Percentiles rank a stretch among this genome's conserved stretches.
Conservation (phyloP, 2,329 filamentous ascomycete species). For the Colletotrichum eleusines region DNA sequence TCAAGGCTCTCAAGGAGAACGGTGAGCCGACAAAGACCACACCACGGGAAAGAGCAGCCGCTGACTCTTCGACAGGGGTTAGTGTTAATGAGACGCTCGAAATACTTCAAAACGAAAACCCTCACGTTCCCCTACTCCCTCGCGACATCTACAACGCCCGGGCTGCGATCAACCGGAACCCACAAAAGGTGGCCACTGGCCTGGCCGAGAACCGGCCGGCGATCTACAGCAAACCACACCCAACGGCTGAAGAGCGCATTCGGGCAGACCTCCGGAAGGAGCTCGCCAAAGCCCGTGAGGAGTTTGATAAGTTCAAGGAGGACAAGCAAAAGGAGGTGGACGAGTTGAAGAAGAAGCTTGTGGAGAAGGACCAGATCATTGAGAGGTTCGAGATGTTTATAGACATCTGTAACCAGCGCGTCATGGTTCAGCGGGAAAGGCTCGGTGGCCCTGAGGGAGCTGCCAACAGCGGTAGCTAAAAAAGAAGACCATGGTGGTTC, state of each 20-base stretch:
- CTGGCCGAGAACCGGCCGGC: conserved; percentile 72
- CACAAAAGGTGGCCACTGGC: conserved; percentile 69
- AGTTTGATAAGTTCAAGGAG: conserved; percentile 66
- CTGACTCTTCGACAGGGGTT: conserved; percentile 63
- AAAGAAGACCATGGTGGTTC: background rate
- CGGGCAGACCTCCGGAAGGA: conserved; percentile 71
- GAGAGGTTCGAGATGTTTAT: conserved; percentile 77
- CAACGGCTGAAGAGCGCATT: conserved; percentile 73
- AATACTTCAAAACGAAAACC: conserved; percentile 73
- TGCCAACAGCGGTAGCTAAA: conserved; percentile 21
- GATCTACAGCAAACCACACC: conserved; percentile 75
- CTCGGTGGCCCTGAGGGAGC: conserved; percentile 49
- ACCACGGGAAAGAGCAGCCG: conserved; percentile 33
- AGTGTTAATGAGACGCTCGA: conserved; percentile 75
- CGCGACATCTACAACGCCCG: conserved; percentile 77
- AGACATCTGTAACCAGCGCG: conserved; percentile 75
- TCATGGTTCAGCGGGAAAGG: conserved; percentile 72
- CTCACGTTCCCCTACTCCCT: conserved; percentile 71
- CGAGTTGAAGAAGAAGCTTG: conserved; percentile 68
- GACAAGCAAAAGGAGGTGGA: conserved; percentile 70
- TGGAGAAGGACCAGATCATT: conserved; percentile 73
- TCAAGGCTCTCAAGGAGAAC: conserved; percentile 74
- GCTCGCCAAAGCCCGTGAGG: conserved; percentile 68
- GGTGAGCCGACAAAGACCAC: conserved; percentile 58
- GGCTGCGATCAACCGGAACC: conserved; percentile 75